Evolutionary conservation across 768 basidiomycete genomes (phyloP).

Genomic region (Rhodosporidiobolus sp.): DNA sequence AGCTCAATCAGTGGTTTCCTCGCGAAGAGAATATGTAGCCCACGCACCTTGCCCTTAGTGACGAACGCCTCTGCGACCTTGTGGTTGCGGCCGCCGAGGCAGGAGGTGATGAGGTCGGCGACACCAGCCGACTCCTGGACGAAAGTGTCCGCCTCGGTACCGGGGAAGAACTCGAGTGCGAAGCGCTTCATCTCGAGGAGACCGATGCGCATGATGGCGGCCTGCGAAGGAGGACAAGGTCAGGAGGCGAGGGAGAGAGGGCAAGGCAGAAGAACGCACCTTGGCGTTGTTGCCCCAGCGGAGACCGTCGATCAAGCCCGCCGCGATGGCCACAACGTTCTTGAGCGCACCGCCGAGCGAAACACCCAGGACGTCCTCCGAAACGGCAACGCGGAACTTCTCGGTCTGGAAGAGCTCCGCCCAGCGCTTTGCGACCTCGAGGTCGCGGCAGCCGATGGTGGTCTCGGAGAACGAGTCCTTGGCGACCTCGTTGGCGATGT

Average conservation of each 20-base stretch:
- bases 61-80: conserved; percentile 53
- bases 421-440: conserved; percentile 52
- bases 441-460: conserved; percentile 53
- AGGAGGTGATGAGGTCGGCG: conserved; percentile 55
- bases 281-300: conserved; percentile 53
- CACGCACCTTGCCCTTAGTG: conserved; percentile 51
- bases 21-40: neutral
- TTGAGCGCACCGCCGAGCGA: conserved; percentile 55
- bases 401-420: conserved; percentile 51
- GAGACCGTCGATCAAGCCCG: conserved; percentile 54
- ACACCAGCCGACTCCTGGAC: conserved; percentile 53
- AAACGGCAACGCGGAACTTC: conserved; percentile 51
- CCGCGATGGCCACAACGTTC: conserved; percentile 55
- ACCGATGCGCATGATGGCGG: conserved; percentile 56
- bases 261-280: conserved; percentile 13
- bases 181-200: conserved; percentile 54
- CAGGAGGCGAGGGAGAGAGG: neutral
- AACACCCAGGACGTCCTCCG: conserved; percentile 54
- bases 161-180: conserved; percentile 52
- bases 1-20: too few relatives aligned
- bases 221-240: conserved; percentile 38
- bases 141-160: conserved; percentile 52
- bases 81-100: conserved; percentile 47
- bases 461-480: conserved; percentile 53
- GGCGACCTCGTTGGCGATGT: conserved; percentile 55